Percentiles rank a stretch among this genome's conserved stretches.
phyloP scores from a whole-genome alignment of 306 rosid genomes.

The Quercus alba region DNA sequence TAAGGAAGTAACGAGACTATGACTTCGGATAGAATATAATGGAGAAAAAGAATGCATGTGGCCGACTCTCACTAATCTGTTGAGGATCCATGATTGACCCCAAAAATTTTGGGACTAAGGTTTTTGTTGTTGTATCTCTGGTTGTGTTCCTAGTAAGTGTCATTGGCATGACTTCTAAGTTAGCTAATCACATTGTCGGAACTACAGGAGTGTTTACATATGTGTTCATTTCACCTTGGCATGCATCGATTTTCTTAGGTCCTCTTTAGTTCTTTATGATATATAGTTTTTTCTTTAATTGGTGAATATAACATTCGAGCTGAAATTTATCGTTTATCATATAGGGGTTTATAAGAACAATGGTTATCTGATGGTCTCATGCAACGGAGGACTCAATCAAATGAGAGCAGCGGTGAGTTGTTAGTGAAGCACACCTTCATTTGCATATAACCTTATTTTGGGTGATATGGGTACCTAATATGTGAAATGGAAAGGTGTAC shows the following conservation, averaged over 20 bases:
- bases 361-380: slow-evolving; percentile 91
- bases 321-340: slow-evolving; percentile 3
- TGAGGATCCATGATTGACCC: too few species aligned
- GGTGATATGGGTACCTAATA: neutral
- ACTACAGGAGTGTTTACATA: neutral
- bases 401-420: slow-evolving; percentile 97
- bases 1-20: too few species aligned
- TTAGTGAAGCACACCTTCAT: neutral
- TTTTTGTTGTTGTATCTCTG: neutral
- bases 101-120: too few species aligned
- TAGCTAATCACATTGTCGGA: neutral
- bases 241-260: neutral
- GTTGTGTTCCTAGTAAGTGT: neutral
- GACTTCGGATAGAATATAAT: neutral
- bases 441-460: neutral
- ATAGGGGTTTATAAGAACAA: slow-evolving; percentile 87
- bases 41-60: neutral
- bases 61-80: too few species aligned
- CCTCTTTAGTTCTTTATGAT: neutral
- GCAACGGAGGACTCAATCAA: slow-evolving; percentile 97
- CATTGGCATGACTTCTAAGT: neutral
- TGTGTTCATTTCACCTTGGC: neutral
- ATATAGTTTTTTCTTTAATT: neutral
- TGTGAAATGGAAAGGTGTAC: neutral
- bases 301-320: neutral